Evolutionary conservation across 441 rosid species (phyloP), one percentile per base, ranked within the genome.

Genomic region (Corymbia calophylla): DNA sequence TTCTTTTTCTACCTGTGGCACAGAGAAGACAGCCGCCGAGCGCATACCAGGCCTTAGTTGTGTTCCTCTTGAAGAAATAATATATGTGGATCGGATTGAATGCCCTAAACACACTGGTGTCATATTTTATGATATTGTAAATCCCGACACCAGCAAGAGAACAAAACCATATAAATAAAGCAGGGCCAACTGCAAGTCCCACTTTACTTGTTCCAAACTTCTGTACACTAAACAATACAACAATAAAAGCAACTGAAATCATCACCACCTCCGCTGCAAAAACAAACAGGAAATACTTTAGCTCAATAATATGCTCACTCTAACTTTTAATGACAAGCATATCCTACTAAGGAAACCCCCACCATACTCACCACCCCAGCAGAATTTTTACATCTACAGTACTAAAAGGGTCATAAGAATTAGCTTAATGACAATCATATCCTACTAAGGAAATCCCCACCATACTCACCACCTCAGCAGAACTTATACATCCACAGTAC

Each of bases 201-300:
- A 97, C 97, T 94, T 98, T 98, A 93, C 99, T 98, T 87, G 99
- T 97, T 92, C 99, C 99, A 93, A 92, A 97, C 95, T 96, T 97
- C 94, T 98, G 99, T 92, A 98, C 94, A 93, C 99, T 96, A 94
- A 98, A 98, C 93, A 98, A 93, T 91, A 96, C 95, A 93, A 98
- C 95, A 92, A 98, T 94, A 93, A 94, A 96, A 90, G 98, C 98
- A 95, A 95, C 96, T 48, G 99, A 95, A 93, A 98, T 97, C 97
- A 96, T 95, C 96, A 91, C 92, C 95, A 96, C 99, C 93, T 98
- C 93, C 89, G 94, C 99, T 98, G 99, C 97, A 92, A 82, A 88
- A 90, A 88, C 88, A 90, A 88, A 91, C 90, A 87, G 87, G 85
- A 89, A 89, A 84, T 51, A 68, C 47, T 87, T 93, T 82, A 92